Evolutionary conservation across 768 basidiomycete genomes (phyloP), one percentile per base, ranked within the genome.

Genomic region (Paxillus ammoniavirescens): DNA sequence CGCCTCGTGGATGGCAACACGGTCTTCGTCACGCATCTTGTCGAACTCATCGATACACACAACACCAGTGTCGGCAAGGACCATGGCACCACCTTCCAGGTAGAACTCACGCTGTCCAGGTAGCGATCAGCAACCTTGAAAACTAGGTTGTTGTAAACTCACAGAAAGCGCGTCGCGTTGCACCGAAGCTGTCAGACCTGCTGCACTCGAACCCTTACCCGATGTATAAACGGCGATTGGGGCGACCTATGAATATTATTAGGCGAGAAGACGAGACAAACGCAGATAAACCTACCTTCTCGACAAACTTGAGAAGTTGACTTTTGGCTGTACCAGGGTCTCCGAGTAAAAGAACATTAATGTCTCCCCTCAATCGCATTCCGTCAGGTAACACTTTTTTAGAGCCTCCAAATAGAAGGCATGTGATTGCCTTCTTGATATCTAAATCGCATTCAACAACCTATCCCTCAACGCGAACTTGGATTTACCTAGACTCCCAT

Each of bases 41-140:
- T 99, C 97, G 63, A 99, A 99, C 70, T 99, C 97, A 63, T 99
- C 97, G 65, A 99, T 99, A 65, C 97, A 98, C 37, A 98, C 97
- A 13, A 99, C 95, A 28, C 97, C 97, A 12, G 91, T 91, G 67
- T 99, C 97, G 1, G 97, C 97, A 36, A 98, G 83, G 6, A 99
- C 97, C 97, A 99, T 98, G 2, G 97, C 97, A 21, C 97, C 97
- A 8, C 97, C 97, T 77, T 99, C 97, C 6, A 99, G 82, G 72
- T 97, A 98, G 72, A 99, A 98, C 70, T 99, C 97, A 42, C 97
- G 84, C 94, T 98, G 57, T 23, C 56, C 12, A 50, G 35, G 53
- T 30, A 21, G 7, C 36, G 30, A 21, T 55, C 15, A 66, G 54
- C 26, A 28, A 50, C 30, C 47, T 42, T 26, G 3, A 47, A 36